These are phyloP conservation scores for Juglanconis sp. DNA, from an alignment of 2,329 filamentous ascomycete genomes.

Conservation along the genomic window DNA sequence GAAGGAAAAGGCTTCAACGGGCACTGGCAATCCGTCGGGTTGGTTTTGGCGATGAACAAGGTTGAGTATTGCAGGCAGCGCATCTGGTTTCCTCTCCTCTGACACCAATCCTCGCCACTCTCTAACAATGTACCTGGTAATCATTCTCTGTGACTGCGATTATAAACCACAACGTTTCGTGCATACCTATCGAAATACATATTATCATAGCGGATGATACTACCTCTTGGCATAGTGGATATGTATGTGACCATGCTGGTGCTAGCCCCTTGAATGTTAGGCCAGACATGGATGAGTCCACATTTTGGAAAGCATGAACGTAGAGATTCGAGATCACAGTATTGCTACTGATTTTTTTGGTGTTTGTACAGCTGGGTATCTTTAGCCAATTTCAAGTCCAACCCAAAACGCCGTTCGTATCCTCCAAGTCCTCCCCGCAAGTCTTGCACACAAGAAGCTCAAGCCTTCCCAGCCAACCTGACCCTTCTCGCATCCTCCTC, in stretches of 20 bases:
- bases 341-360: neutral
- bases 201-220: no score
- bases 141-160: no score
- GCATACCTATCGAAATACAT: no score
- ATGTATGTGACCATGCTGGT: neutral
- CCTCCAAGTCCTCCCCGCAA: neutral
- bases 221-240: neutral
- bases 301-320: no score
- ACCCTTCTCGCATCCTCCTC: conserved; percentile 58
- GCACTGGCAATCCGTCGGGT: conserved; percentile 6
- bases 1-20: conserved; percentile 5
- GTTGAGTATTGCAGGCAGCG: neutral
- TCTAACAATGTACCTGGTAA: no score
- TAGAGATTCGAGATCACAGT: neutral
- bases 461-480: conserved; percentile 40
- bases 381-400: neutral
- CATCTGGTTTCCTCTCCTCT: neutral
- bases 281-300: no score
- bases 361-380: conserved; percentile 4
- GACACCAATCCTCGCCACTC: no score
- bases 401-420: neutral
- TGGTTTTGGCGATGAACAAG: conserved; percentile 21
- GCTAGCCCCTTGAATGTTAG: no score
- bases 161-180: no score
- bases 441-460: conserved; percentile 1